Conservation (phyloP, 805 yeast species). For the Metschnikowia amazonensis region DNA sequence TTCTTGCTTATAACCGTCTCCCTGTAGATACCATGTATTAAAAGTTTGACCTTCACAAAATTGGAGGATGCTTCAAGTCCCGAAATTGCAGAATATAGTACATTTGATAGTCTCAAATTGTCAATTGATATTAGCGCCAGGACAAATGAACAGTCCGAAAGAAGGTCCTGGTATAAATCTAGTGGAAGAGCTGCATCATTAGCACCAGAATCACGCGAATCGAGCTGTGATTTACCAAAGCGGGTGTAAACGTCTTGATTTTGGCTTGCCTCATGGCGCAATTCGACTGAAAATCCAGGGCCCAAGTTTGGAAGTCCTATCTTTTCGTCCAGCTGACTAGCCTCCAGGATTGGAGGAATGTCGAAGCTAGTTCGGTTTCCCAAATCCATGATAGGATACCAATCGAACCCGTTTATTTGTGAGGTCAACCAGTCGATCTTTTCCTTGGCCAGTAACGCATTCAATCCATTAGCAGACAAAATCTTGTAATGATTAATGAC, state of each 20-base stretch:
- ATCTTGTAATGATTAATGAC: conserved; percentile 10
- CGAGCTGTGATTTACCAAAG: background rate
- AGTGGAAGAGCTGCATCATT: background rate
- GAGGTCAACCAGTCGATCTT: conserved; percentile 18
- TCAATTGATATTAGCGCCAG: conserved; percentile 57
- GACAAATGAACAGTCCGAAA: conserved; percentile 75
- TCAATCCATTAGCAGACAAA: conserved; percentile 7
- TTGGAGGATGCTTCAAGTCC: conserved; percentile 21
- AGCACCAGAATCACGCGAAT: background rate
- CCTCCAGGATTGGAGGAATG: conserved; percentile 8
- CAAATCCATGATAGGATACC: conserved; percentile 15
- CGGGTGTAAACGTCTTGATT: background rate
- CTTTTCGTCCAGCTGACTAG: background rate
- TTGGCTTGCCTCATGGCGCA: background rate
- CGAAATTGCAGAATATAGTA: conserved; percentile 18
- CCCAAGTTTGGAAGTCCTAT: conserved; percentile 7
- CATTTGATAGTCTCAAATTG: conserved; percentile 13
- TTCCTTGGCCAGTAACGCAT: conserved; percentile 14
- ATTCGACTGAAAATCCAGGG: background rate
- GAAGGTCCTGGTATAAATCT: conserved; percentile 44
- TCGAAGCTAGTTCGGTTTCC: conserved; percentile 6
- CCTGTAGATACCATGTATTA: conserved; percentile 53
- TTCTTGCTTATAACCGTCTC: conserved; percentile 44
- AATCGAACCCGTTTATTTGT: conserved; percentile 12
- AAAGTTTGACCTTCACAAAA: conserved; percentile 34